phyloP scores from a whole-genome alignment of 345 rosid genomes.

The thale cress (Arabidopsis thaliana) region DNA sequence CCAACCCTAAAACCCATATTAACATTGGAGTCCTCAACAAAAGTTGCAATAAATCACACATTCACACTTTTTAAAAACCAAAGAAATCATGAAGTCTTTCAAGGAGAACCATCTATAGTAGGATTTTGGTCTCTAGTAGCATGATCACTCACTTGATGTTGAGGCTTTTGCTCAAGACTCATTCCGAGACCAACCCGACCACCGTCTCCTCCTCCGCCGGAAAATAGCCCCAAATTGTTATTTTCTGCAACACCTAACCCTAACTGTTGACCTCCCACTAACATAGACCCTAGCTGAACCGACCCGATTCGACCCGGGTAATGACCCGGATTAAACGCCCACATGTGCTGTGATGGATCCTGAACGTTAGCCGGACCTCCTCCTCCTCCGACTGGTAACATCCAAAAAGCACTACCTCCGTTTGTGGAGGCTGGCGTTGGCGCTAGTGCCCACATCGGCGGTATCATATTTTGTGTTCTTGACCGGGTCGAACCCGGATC shows the following conservation, averaged over 20 bases:
- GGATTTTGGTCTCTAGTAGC: slow-evolving; percentile 56
- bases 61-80: not conserved
- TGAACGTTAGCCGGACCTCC: slow-evolving; percentile 34
- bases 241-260: slow-evolving; percentile 52
- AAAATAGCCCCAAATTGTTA: slow-evolving; percentile 52
- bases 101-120: slow-evolving; percentile 38
- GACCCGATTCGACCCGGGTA: slow-evolving; percentile 51
- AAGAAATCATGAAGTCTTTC: slow-evolving; percentile 21
- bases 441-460: slow-evolving; percentile 61
- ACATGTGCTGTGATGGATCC: slow-evolving; percentile 55
- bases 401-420: slow-evolving; percentile 71
- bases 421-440: slow-evolving; percentile 56
- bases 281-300: slow-evolving; percentile 62
- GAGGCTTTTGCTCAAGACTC: slow-evolving; percentile 52
- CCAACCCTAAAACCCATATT: slow-evolving; percentile 21
- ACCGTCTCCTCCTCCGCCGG: slow-evolving; percentile 11
- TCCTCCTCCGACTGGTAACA: slow-evolving; percentile 63
- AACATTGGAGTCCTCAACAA: slow-evolving; percentile 15
- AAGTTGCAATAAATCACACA: slow-evolving; percentile 26
- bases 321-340: slow-evolving; percentile 61
- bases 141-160: slow-evolving; percentile 46
- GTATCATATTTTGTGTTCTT: slow-evolving; percentile 38
- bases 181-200: slow-evolving; percentile 56
- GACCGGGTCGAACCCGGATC: slow-evolving; percentile 47
- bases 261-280: slow-evolving; percentile 59